These are phyloP conservation scores for Xylariaceae sp. DNA, from an alignment of 2,329 filamentous ascomycete genomes.

Conservation along the genomic window DNA sequence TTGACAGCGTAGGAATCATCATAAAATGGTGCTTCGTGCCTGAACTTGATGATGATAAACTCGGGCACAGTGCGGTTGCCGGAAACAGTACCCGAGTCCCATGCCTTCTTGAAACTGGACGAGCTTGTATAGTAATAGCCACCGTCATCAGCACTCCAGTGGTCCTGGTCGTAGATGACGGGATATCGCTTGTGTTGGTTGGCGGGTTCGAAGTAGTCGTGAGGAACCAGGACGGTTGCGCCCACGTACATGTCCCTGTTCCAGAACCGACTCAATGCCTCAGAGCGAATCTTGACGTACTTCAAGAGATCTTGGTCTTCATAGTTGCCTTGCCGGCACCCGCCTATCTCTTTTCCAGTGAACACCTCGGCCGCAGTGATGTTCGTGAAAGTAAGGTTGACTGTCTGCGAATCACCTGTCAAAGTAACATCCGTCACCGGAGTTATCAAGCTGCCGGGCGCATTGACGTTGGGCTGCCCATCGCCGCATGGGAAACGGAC, in stretches of 20 bases:
- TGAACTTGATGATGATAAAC: too few species aligned
- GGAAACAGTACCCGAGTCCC: conserved; percentile 12
- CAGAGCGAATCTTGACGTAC: conserved; percentile 16
- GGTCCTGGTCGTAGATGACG: conserved; percentile 14
- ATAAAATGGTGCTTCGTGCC: too few species aligned
- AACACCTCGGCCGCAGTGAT: too few species aligned
- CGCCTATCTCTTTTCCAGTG: too few species aligned
- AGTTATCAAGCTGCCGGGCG: too few species aligned
- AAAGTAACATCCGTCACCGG: too few species aligned
- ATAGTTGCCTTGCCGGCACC: conserved; percentile 16
- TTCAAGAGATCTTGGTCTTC: conserved; percentile 12
- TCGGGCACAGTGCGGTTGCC: too few species aligned
- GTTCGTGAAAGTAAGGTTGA: too few species aligned
- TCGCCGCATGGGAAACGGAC: too few species aligned
- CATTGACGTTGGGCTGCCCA: too few species aligned
- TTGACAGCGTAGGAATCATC: too few species aligned
- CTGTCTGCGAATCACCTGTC: too few species aligned
- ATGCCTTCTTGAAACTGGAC: conserved; percentile 7
- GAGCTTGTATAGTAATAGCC: conserved; percentile 8
- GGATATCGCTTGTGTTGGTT: conserved; percentile 14
- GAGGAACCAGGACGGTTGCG: conserved; percentile 13
- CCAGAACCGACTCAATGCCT: conserved; percentile 13
- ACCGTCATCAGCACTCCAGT: conserved; percentile 10
- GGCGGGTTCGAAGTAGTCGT: conserved; percentile 11
- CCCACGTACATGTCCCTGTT: conserved; percentile 18